Evolutionary conservation across 192 early-diverging fungal species (phyloP).

Genomic region (Borealophlyctis nickersoniae): DNA sequence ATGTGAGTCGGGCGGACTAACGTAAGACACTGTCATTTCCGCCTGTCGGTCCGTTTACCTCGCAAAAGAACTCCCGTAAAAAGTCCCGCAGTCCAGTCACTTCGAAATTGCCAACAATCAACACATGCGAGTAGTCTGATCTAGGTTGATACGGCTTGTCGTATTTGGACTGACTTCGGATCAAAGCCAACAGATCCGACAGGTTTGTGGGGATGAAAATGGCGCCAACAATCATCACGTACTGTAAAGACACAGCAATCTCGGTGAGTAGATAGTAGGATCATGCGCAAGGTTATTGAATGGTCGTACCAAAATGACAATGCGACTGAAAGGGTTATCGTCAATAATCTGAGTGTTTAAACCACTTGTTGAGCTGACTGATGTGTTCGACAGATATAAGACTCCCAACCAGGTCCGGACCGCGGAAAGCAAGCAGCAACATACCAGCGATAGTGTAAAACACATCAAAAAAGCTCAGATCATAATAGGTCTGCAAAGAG

Average conservation of each 20-base stretch:
- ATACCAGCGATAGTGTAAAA: conserved; percentile 30
- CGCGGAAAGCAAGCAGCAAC: conserved; percentile 18
- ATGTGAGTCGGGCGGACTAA: background rate
- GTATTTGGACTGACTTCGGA: conserved; percentile 60
- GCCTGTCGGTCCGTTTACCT: conserved; percentile 19
- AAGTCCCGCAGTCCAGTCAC: conserved; percentile 57
- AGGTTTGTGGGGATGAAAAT: conserved; percentile 65
- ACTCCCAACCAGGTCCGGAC: too few relatives aligned
- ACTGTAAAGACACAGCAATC: conserved; percentile 57
- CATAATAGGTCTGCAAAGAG: conserved; percentile 23
- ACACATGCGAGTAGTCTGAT: conserved; percentile 50
- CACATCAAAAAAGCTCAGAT: conserved; percentile 36
- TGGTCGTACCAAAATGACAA: conserved; percentile 26
- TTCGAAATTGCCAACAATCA: conserved; percentile 67
- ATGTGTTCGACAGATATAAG: too few relatives aligned
- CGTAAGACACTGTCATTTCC: background rate
- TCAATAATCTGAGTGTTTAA: conserved; percentile 66
- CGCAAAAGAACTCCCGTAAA: conserved; percentile 74
- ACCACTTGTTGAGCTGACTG: conserved; percentile 53
- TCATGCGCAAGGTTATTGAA: background rate
- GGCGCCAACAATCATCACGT: conserved; percentile 71
- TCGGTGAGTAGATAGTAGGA: conserved; percentile 19
- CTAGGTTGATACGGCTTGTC: conserved; percentile 41
- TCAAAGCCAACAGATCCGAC: conserved; percentile 60
- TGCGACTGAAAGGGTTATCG: conserved; percentile 31